Base-by-base conservation (phyloP, 2,329 filamentous ascomycete species). In the Lanzia echinophila region DNA sequence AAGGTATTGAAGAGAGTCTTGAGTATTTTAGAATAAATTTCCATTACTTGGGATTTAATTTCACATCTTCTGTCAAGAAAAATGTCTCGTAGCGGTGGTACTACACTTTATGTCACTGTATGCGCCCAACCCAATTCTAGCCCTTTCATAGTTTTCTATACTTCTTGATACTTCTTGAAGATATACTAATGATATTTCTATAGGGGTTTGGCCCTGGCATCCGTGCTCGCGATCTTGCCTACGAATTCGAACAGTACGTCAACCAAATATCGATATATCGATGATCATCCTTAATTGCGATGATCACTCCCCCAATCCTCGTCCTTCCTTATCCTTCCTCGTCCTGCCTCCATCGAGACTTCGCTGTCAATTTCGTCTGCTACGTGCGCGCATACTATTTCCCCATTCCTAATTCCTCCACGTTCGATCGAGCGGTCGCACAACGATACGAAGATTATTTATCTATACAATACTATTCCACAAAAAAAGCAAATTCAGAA, bases 211-310 rank as follows among this genome's bases (percentile, higher is more conserved):
- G 92, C 82, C 90, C 96, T 76, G 90, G 92, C 74, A 96, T 92
- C 73, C 90, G 94, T 79, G 90, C 94, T 73, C 90, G 94, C 84
- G 91, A 99, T 81, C 88, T 97, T 73, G 90, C 92, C 79, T 96
- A 95, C 88, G 92, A 97, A 82, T 97, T 97, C 88, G 92, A 97
- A 91, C 90, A 92, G 90, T 96, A 96, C 84, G 91, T 95, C 81
- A 79, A 69, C 71, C 73, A 71, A 59, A 71, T 71, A 69, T 73
- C 75, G 73, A 74, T 74, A 69, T 71, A 69, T 73, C 67, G 67
- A 71, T 69, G 64, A 68, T 68, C 66, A 67, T 59, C 65, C 57
- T 67, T 65, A 63, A 67, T 62, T 68, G 68, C 67, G 62, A 66
- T 65, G 66, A 66, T 69, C 68, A 65, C 56, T 60, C 44, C 53